These are phyloP conservation scores for Hypoxylon sp. DNA, from an alignment of 2,329 filamentous ascomycete genomes.

Conservation along the genomic window DNA sequence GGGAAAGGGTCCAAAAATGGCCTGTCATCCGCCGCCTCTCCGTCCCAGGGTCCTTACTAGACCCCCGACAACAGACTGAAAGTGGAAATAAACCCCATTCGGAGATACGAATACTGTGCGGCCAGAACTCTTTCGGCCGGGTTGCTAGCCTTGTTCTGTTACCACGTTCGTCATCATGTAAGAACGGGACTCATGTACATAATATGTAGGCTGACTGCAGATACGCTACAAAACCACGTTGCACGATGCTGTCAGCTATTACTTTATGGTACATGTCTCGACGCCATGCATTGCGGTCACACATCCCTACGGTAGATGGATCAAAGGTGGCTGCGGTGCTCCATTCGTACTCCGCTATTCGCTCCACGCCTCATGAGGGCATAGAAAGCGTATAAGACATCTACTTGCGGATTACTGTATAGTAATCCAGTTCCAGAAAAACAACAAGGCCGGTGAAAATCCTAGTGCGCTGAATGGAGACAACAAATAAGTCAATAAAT, in stretches of 20 bases:
- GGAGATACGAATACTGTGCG: slow-evolving; percentile 33
- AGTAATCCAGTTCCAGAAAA: slow-evolving; percentile 17
- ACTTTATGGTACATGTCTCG: slow-evolving; percentile 26
- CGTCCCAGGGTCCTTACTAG: slow-evolving; percentile 22
- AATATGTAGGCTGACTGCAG: slow-evolving; percentile 44
- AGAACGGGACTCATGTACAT: slow-evolving; percentile 41
- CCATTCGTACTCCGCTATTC: slow-evolving; percentile 8
- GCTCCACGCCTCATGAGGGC: slow-evolving; percentile 21
- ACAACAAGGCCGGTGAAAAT: slow-evolving; percentile 12
- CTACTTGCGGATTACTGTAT: slow-evolving; percentile 11
- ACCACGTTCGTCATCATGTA: slow-evolving; percentile 36
- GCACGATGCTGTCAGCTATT: slow-evolving; percentile 44
- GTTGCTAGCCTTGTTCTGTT: slow-evolving; percentile 17
- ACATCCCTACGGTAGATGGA: slow-evolving; percentile 35
- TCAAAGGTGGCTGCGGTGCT: slow-evolving; percentile 3
- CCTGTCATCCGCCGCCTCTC: slow-evolving; percentile 27
- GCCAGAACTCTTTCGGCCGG: slow-evolving; percentile 29
- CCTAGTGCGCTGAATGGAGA: slow-evolving; percentile 15
- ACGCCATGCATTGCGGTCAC: slow-evolving; percentile 23
- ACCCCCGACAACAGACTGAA: slow-evolving; percentile 22
- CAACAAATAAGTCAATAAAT: slow-evolving; percentile 20
- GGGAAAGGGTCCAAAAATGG: slow-evolving; percentile 31
- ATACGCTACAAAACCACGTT: slow-evolving; percentile 40
- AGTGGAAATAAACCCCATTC: slow-evolving; percentile 34
- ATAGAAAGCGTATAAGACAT: slow-evolving; percentile 25